These are phyloP conservation scores for Gypsophila paniculata DNA, from an alignment of 179 eudicot species.

Conservation along the genomic window DNA sequence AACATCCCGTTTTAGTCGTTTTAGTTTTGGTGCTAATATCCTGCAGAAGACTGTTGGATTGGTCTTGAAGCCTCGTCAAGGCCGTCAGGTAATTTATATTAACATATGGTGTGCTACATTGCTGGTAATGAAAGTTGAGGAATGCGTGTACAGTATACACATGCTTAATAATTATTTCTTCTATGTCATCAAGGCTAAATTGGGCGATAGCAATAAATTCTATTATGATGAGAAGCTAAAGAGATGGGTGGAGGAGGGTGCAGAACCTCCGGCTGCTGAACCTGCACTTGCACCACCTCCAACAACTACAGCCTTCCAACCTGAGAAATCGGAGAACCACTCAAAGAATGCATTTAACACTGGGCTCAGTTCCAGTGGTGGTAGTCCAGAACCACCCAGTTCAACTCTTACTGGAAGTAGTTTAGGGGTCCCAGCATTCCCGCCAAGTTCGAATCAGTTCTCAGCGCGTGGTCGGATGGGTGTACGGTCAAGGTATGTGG, in stretches of 20 bases:
- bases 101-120: background rate
- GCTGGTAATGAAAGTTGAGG: background rate
- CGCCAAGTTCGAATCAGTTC: constrained; percentile 71
- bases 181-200: constrained; percentile 58
- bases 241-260: constrained; percentile 99
- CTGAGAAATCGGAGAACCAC: constrained; percentile 50
- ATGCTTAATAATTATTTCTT: constrained; percentile 7
- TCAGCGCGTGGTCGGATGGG: constrained; percentile 85
- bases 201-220: constrained; percentile 79
- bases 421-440: constrained; percentile 65
- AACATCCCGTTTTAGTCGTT: constrained; percentile 56
- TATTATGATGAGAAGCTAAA: constrained; percentile 87
- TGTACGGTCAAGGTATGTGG: constrained; percentile 69
- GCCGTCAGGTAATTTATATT: constrained; percentile 50
- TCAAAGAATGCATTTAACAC: constrained; percentile 41
- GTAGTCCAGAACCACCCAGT: constrained; percentile 42
- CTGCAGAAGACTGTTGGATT: constrained; percentile 75
- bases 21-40: constrained; percentile 58
- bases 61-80: constrained; percentile 69
- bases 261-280: constrained; percentile 68
- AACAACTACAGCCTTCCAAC: constrained; percentile 49
- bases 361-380: constrained; percentile 33
- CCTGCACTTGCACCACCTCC: constrained; percentile 86
- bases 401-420: constrained; percentile 43
- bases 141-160: background rate